Percentiles rank a stretch among this genome's conserved stretches.
Evolutionary conservation across 139 green algal species (phyloP).

Genomic region (Micromonas pusilla): DNA sequence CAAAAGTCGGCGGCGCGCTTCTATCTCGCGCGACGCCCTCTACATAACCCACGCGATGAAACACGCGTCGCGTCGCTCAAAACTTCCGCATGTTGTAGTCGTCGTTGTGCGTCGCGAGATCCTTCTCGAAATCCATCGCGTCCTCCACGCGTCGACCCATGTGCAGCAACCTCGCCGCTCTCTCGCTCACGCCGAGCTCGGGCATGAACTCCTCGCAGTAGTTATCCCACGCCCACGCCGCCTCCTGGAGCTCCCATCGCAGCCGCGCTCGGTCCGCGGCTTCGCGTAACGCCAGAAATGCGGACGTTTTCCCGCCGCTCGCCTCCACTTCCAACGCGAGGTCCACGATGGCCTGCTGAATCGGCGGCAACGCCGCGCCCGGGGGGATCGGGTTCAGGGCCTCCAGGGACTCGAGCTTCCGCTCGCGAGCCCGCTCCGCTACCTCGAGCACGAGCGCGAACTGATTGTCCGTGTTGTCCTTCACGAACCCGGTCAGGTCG

Average conservation of each 20-base stretch:
- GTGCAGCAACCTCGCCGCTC: constrained; percentile 10
- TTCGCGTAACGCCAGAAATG: constrained; percentile 11
- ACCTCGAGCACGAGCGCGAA: constrained; percentile 18
- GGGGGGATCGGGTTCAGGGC: background rate
- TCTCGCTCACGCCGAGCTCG: constrained; percentile 4
- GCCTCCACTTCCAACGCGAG: constrained; percentile 16
- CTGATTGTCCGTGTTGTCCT: constrained; percentile 21
- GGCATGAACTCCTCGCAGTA: constrained; percentile 12
- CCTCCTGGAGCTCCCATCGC: constrained; percentile 17
- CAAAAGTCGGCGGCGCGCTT: background rate
- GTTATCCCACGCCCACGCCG: constrained; percentile 21
- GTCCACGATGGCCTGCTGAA: constrained; percentile 24
- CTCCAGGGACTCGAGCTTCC: constrained; percentile 19
- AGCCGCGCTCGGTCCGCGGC: constrained; percentile 8
- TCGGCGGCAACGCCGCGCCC: background rate
- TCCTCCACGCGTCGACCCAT: background rate
- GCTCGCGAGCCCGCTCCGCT: constrained; percentile 3
- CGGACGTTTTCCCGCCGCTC: constrained; percentile 17
- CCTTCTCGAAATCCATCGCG: constrained; percentile 22
- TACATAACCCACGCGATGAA: background rate
- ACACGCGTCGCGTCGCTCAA: background rate
- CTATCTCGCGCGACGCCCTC: background rate
- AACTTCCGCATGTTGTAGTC: background rate
- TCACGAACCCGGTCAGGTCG: constrained; percentile 14
- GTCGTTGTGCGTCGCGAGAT: background rate